These are phyloP conservation scores for Umbelopsis sp. DNA, from an alignment of 192 early-diverging fungal species.

Conservation along the genomic window DNA sequence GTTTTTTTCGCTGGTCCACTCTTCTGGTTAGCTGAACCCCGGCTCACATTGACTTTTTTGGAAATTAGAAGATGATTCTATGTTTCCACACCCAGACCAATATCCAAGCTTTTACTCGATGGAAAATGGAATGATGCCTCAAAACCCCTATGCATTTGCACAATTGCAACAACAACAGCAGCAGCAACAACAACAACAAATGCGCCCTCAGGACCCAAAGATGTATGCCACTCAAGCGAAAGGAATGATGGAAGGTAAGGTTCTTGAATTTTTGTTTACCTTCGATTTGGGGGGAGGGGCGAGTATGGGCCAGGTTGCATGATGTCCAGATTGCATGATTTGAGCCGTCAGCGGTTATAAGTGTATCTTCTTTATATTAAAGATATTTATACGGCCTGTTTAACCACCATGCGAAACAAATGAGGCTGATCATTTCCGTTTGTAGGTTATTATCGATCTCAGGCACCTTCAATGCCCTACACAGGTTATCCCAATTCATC, in stretches of 20 bases:
- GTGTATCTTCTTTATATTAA: too few species aligned
- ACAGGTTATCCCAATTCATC: conserved; percentile 7
- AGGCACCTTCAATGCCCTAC: conserved; percentile 13
- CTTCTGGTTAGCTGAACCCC: neutral
- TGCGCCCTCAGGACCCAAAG: neutral
- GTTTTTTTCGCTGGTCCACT: neutral
- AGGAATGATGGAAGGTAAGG: conserved; percentile 7
- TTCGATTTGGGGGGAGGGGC: too few species aligned
- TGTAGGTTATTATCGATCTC: conserved; percentile 18
- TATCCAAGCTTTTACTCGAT: conserved; percentile 16
- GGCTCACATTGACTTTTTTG: conserved; percentile 20
- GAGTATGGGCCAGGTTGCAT: too few species aligned
- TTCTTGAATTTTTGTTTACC: too few species aligned
- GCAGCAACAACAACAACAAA: conserved; percentile 1
- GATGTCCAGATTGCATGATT: too few species aligned
- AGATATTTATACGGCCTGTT: too few species aligned
- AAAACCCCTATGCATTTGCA: conserved; percentile 17
- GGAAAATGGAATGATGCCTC: conserved; percentile 16
- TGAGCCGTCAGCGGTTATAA: too few species aligned
- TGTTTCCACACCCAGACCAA: conserved; percentile 9
- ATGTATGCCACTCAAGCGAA: neutral
- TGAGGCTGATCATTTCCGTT: conserved; percentile 15
- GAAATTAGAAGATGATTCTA: conserved; percentile 7
- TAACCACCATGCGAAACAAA: neutral
- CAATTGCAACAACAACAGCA: neutral